Percentiles rank a stretch among this genome's conserved stretches.
Conservation (phyloP, 2,329 filamentous ascomycete species). For the Ophidiomyces ophidiicola region DNA sequence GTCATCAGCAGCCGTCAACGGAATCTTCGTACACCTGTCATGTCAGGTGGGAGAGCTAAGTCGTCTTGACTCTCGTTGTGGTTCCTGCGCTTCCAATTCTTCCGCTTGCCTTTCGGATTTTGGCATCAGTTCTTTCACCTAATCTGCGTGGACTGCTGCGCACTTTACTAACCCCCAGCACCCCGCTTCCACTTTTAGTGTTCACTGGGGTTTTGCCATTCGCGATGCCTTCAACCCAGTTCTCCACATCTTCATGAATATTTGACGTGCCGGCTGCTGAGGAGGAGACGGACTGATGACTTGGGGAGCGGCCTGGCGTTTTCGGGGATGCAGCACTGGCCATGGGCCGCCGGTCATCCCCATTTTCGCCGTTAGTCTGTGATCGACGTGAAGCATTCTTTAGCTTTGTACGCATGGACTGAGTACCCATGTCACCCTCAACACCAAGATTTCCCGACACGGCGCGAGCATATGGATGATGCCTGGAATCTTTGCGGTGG, state of each 20-base stretch:
- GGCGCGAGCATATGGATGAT: constrained; percentile 58
- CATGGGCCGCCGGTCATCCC: constrained; percentile 70
- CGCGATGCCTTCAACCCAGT: constrained; percentile 38
- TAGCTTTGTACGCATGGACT: constrained; percentile 10
- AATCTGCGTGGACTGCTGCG: constrained; percentile 42
- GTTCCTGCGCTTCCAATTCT: constrained; percentile 35
- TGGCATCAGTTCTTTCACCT: constrained; percentile 29
- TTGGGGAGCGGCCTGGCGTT: constrained; percentile 51
- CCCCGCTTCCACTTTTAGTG: constrained; percentile 41
- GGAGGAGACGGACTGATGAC: constrained; percentile 60
- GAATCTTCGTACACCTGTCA: constrained; percentile 2
- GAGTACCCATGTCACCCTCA: constrained; percentile 23
- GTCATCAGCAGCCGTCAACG: background rate
- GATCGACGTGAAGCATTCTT: constrained; percentile 26
- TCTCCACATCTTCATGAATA: constrained; percentile 53
- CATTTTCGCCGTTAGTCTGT: constrained; percentile 52
- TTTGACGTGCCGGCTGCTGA: constrained; percentile 60
- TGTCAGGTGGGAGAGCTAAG: background rate
- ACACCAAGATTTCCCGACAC: constrained; percentile 35
- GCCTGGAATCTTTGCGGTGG: constrained; percentile 59
- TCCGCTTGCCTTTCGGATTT: constrained; percentile 37
- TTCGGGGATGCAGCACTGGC: constrained; percentile 53
- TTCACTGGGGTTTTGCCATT: constrained; percentile 43
- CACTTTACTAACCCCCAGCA: constrained; percentile 50
- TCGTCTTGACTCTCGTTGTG: constrained; percentile 15